phyloP scores from a whole-genome alignment of 163 green algal species.

The Scenedesmus sp. region DNA sequence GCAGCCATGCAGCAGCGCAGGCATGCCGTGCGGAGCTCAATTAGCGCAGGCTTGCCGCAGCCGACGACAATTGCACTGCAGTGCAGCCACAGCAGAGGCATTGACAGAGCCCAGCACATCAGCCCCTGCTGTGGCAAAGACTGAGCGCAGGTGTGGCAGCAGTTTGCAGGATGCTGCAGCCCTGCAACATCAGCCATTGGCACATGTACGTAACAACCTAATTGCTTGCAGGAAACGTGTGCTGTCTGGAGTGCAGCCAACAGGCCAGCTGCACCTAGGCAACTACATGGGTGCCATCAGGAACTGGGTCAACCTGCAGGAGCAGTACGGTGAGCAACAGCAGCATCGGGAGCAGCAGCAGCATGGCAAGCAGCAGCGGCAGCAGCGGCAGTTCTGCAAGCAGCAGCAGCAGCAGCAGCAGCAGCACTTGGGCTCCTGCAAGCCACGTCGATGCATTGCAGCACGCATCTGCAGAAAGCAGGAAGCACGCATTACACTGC shows the following conservation, averaged over 20 bases:
- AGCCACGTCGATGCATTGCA: too few species aligned
- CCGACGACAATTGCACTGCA: not conserved
- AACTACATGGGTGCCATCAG: constrained; percentile 99
- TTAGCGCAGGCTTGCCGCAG: constrained; percentile 16
- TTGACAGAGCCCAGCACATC: constrained; percentile 38
- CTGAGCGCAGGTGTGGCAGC: constrained; percentile 38
- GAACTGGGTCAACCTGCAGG: constrained; percentile 97
- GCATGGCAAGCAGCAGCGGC: too few species aligned
- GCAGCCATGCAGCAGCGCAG: not conserved
- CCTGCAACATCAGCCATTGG: not conserved
- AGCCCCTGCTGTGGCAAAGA: not conserved
- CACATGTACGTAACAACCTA: too few species aligned
- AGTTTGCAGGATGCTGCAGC: not conserved
- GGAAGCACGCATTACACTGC: too few species aligned
- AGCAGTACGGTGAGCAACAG: constrained; percentile 82
- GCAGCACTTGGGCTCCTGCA: too few species aligned
- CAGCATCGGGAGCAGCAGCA: not conserved
- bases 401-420: too few species aligned
- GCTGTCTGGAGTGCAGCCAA: constrained; percentile 98
- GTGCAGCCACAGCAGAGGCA: constrained; percentile 14
- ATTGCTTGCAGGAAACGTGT: constrained; percentile 70
- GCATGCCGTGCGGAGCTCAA: not conserved
- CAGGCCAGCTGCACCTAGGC: constrained; percentile 94
- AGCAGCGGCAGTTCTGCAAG: too few species aligned
- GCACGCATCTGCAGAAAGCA: too few species aligned